Evolutionary conservation across 2,329 filamentous ascomycete species (phyloP), one percentile per base, ranked within the genome.

Genomic region (Hypoxylon sp.): DNA sequence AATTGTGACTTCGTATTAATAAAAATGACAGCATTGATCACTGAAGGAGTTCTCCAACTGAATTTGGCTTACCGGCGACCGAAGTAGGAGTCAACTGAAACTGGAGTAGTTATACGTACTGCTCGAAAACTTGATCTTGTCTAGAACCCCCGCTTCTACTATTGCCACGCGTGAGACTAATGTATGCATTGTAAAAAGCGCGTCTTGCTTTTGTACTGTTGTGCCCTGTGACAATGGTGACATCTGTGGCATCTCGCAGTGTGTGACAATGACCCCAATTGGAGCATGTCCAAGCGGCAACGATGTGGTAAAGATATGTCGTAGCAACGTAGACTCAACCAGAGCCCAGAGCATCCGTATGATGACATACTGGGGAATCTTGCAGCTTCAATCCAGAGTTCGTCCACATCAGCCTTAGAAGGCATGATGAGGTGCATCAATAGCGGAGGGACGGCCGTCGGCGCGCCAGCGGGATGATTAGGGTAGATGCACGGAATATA

Each of bases 21-120:
- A 66, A 70, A 53, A 50, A 67, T 72, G 69, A 72, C 70, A 84
- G 82, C 70, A 79, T 84, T 71, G 82, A 84, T 68, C 81, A 82
- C 74, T 82, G 75, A 74, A 74, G 65, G 59, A 72, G 53, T 56
- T 35, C 54, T 66, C 70, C 61, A 24, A 68, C 57, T 62, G 62
- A 67, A 54, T 46, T 57, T 52, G 69, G 44, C 64, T 53, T 65
- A 52, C 65, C 66, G 70, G 67, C 35, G 48, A 62, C 73, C 66
- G 71, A 72, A 71, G 70, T 68, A 72, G 67, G 65, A 71, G 54
- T 53, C 27, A 37, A 57, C 39, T 24, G 39, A 57, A 64, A 67
- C 64, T 60, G 32, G 56, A 59, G 50, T 55, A 59, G 50, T 55
- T 44, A 64, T 73, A 62, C 58, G 65, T 69, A 69, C 47, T 58